These are phyloP conservation scores for Eimeria maxima DNA, from an alignment of 169 alveolate genomes.

Conservation along the genomic window DNA sequence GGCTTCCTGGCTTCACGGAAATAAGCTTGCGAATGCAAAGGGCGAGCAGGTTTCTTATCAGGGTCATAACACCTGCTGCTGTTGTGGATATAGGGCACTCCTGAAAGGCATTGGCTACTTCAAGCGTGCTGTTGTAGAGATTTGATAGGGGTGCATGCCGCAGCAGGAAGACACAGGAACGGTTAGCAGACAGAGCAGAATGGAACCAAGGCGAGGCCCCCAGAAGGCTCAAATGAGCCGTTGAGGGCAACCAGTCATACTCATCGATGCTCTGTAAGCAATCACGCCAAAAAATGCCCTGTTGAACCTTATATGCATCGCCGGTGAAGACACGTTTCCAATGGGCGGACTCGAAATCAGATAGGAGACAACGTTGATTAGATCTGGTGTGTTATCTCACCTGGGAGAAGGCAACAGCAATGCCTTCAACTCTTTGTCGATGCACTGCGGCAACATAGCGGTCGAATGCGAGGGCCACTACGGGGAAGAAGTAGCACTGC, in stretches of 20 bases:
- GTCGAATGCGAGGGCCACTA: conserved; percentile 37
- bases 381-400: background rate
- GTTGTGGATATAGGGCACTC: conserved; percentile 51
- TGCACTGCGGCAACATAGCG: conserved; percentile 47
- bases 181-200: conserved; percentile 24
- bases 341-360: background rate
- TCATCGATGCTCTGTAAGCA: conserved; percentile 67
- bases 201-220: conserved; percentile 51
- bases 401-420: conserved; percentile 53
- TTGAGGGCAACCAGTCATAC: conserved; percentile 36
- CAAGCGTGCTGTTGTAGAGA: conserved; percentile 54
- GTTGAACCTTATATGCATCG: background rate
- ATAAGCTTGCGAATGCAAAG: conserved; percentile 45
- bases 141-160: conserved; percentile 65
- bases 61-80: conserved; percentile 11
- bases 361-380: background rate
- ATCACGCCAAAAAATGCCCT: background rate
- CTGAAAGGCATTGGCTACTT: conserved; percentile 21
- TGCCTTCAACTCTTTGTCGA: conserved; percentile 20
- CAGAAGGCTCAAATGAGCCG: conserved; percentile 2
- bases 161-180: conserved; percentile 51
- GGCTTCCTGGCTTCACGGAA: conserved; percentile 45
- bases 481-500: conserved; percentile 61
- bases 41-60: conserved; percentile 14
- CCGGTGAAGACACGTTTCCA: background rate